Evolutionary conservation across 1,139 yeast species (phyloP).

Genomic region (Kazachstania sp.): DNA sequence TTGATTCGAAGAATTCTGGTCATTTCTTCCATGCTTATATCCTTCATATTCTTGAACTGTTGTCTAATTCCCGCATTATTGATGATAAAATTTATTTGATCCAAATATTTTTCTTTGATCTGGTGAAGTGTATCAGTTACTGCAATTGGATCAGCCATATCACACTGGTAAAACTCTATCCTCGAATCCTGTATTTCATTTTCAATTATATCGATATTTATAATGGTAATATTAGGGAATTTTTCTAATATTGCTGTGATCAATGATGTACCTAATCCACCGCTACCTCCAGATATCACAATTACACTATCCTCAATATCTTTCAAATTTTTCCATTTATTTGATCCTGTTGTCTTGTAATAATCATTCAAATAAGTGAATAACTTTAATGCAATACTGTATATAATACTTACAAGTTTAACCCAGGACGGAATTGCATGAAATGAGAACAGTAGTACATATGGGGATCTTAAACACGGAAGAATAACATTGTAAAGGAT

Average conservation of each 20-base stretch:
- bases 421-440: neutral
- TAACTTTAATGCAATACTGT: slow-evolving; percentile 9
- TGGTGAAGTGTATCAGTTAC: slow-evolving; percentile 30
- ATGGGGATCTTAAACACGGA: slow-evolving; percentile 18
- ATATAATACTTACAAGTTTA: slow-evolving; percentile 5
- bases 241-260: slow-evolving; percentile 32
- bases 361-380: slow-evolving; percentile 6
- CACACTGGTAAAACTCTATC: slow-evolving; percentile 39
- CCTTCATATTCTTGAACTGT: slow-evolving; percentile 35
- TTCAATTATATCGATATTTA: slow-evolving; percentile 43
- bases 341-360: slow-evolving; percentile 8
- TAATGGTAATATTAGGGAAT: slow-evolving; percentile 31
- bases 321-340: slow-evolving; percentile 4
- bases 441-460: slow-evolving; percentile 8
- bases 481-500: slow-evolving; percentile 10
- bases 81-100: slow-evolving; percentile 44
- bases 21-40: slow-evolving; percentile 33
- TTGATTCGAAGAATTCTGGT: slow-evolving; percentile 44
- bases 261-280: slow-evolving; percentile 49
- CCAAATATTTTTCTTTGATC: slow-evolving; percentile 30
- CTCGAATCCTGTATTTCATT: slow-evolving; percentile 25
- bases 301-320: slow-evolving; percentile 6
- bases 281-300: slow-evolving; percentile 58
- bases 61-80: slow-evolving; percentile 74
- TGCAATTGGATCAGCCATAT: slow-evolving; percentile 37